Evolutionary conservation across 179 eudicot genomes (phyloP).

Genomic region (Corrigiola litoralis): DNA sequence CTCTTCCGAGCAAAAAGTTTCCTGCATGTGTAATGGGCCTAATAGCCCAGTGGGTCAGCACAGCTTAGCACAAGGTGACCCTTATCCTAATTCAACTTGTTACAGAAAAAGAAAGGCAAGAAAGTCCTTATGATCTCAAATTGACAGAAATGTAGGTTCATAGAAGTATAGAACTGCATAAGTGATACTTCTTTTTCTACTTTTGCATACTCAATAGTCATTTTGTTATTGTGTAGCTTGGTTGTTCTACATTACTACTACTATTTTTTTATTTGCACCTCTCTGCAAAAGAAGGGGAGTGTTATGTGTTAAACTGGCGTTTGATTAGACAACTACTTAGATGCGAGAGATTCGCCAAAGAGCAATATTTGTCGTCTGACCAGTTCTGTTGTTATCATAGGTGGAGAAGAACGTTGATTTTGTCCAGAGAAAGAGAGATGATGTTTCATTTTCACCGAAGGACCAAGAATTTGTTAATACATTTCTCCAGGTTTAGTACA

Average conservation of each 20-base stretch:
- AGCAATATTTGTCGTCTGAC: background rate
- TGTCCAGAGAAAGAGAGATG: constrained; percentile 85
- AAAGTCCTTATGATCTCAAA: background rate
- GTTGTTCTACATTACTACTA: background rate
- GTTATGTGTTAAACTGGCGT: background rate
- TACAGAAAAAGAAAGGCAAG: background rate
- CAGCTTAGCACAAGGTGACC: no score
- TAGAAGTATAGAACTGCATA: background rate
- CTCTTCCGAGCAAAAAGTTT: no score
- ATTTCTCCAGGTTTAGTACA: constrained; percentile 69
- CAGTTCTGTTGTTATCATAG: constrained; percentile 29
- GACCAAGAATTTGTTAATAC: constrained; percentile 71
- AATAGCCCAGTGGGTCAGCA: no score
- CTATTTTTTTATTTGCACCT: background rate
- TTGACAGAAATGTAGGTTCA: background rate
- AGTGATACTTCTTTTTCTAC: background rate
- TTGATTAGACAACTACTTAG: background rate
- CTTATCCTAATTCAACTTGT: no score
- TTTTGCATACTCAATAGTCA: background rate
- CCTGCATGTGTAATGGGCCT: no score
- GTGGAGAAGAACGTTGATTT: constrained; percentile 85
- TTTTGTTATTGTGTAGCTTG: no score
- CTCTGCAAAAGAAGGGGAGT: background rate
- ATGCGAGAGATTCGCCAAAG: background rate
- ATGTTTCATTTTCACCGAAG: constrained; percentile 73